Evolutionary conservation across 768 basidiomycete species (phyloP).

Genomic region (Rhizopogon vulgaris): DNA sequence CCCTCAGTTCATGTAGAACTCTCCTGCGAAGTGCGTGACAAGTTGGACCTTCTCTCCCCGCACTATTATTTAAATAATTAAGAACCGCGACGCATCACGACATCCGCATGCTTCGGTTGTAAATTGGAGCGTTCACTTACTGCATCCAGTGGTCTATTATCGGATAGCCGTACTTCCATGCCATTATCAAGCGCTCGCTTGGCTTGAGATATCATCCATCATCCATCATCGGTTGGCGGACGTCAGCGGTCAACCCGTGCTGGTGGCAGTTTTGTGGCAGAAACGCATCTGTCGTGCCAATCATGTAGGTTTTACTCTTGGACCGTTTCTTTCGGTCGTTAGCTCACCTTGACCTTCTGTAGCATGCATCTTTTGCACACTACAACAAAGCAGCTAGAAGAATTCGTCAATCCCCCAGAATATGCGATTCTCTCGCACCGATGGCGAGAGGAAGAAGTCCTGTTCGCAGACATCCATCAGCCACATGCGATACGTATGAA

Average conservation of each 20-base stretch:
- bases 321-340: not conserved
- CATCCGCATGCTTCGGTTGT: not conserved
- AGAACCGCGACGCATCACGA: not conserved
- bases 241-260: not conserved
- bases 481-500: not conserved
- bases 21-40: not conserved
- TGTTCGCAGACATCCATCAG: constrained; percentile 1
- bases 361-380: constrained; percentile 5
- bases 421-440: constrained; percentile 11
- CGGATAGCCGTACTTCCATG: not conserved
- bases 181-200: not conserved
- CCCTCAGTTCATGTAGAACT: not conserved
- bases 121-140: not conserved
- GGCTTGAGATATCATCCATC: not conserved
- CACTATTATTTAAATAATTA: not conserved
- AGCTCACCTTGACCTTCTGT: not conserved
- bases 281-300: not conserved
- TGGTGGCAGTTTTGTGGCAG: not conserved
- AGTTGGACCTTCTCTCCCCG: not conserved
- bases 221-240: not conserved
- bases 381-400: constrained; percentile 1
- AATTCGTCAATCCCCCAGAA: not conserved
- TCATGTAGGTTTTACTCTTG: not conserved
- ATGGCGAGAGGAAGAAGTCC: constrained; percentile 3
- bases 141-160: not conserved